Base-by-base conservation (phyloP, 441 rosid genomes). In the Lepidium campestre region DNA sequence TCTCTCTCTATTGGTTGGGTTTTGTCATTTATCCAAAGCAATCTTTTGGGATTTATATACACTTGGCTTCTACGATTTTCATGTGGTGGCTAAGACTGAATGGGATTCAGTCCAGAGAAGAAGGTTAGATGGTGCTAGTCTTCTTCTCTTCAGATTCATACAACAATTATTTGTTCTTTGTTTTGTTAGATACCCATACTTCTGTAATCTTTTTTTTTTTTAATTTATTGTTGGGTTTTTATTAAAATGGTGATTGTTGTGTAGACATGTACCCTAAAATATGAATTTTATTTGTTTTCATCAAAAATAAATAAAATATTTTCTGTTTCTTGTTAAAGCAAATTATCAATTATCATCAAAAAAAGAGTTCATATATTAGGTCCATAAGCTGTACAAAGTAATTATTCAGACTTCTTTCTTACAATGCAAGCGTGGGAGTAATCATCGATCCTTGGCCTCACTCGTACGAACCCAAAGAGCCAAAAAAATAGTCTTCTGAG, bases 1-100 rank as follows among this genome's bases (percentile, higher is more conserved):
- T 32, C 66, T 23, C 40, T 32, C 66, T 23, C 32, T 23, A 44
- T 62, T 62, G 41, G 75, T 49, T 34, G 35, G 55, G 55, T 23
- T 52, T 59, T 50, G 36, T 62, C 49, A 42, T 15, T 12, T 59
- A 40, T 19, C 44, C 17, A 14, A 40, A 52, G 60, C 3, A 59
- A 15, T 11, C 2, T 52, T 61, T 53, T 54, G 54, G 65, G 15
- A 29, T 47, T 10, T 62, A 62, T 71, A 62, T 50, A 72, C 71
- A 57, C 66, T 65, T 64, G 60, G 65, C 75, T 59, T 39, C 75
- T 40, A 54, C 70, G 70, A 27, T 71, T 56, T 71, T 71, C 52
- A 34, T 64, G 75, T 31, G 54, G 70, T 57, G 70, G 65, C 54
- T 32, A 22, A 57, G 70, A 64, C 65, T 48, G 62, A 62, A 27